Evolutionary conservation across 805 yeast genomes (phyloP), one percentile per base, ranked within the genome.

Genomic region (Kodamaea sagamina): DNA sequence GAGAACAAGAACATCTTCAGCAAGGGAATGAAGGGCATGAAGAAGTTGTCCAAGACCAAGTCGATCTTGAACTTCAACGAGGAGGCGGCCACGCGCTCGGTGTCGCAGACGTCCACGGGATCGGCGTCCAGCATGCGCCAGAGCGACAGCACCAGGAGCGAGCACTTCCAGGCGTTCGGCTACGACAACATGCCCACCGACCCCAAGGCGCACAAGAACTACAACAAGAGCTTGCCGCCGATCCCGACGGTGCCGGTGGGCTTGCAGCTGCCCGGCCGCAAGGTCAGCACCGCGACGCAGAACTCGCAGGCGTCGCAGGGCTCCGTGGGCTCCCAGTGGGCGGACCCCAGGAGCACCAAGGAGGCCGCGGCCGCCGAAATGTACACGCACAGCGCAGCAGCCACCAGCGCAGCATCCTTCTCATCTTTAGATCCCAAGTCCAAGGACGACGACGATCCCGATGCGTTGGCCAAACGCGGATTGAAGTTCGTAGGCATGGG

Each of bases 151-250:
- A 13, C 15, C 18, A 29, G 17, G n/a, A 13, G 24, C 24, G 58
- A 50, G 11, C 28, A 32, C n/a, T 68, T 68, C 49, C 72, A 65
- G 34, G 69, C 74, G 12, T 59, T 69, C 18, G 62, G 68, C 22
- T 67, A 67, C 42, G 65, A 63, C n/a, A 44, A 55, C n/a, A 57
- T 55, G 17, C 44, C 59, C 9, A 15, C 52, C 5, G 52, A 48
- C 26, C 36, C 57, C 4, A 50, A 51, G 15, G 69, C 61, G 29
- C 71, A 70, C 4, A 29, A 12, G 24, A 56, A 63, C 12, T 63
- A 54, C 31, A 69, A 64, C 13, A 53, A 46, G 52, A 53, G 56
- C 39, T 43, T 62, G 6, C 68, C 67, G n/a, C 40, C 40, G 3
- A 17, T 37, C 17, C 40, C 40, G 12, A 29, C 34, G 4, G 15